These are phyloP conservation scores for Candida stauntonica DNA, from an alignment of 805 yeast species.

Conservation along the genomic window DNA sequence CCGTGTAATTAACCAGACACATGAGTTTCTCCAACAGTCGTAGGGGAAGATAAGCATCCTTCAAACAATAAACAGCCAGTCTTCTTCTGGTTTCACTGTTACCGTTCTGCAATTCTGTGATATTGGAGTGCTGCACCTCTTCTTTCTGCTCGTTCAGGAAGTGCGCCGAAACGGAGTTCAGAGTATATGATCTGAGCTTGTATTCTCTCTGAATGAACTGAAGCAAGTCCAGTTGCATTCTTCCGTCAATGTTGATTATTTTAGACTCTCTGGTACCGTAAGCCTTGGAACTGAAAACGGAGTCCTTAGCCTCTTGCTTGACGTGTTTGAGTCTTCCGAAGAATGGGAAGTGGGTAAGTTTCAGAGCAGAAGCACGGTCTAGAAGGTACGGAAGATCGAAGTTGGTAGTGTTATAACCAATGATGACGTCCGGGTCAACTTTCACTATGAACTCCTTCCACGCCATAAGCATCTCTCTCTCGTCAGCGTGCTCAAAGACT, in stretches of 20 bases:
- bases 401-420: conserved; percentile 92
- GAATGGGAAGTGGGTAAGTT: conserved; percentile 65
- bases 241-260: conserved; percentile 88
- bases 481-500: conserved; percentile 69
- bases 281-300: conserved; percentile 89
- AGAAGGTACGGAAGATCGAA: conserved; percentile 92
- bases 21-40: conserved; percentile 86
- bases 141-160: conserved; percentile 95
- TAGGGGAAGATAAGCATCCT: conserved; percentile 91
- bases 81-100: conserved; percentile 89
- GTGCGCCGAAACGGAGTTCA: conserved; percentile 92
- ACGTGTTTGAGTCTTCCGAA: conserved; percentile 72
- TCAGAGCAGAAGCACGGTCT: conserved; percentile 78
- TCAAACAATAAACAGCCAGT: conserved; percentile 93
- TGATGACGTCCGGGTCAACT: conserved; percentile 92
- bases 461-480: conserved; percentile 72
- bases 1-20: conserved; percentile 96
- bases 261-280: conserved; percentile 95
- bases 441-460: conserved; percentile 86
- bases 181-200: conserved; percentile 88
- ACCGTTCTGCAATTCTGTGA: conserved; percentile 92
- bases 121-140: conserved; percentile 96
- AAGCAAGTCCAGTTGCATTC: conserved; percentile 89
- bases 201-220: conserved; percentile 94
- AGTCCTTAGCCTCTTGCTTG: conserved; percentile 74